Evolutionary conservation across 805 yeast species (phyloP), one percentile per base, ranked within the genome.

Genomic region (Wickerhamia fluorescens): DNA sequence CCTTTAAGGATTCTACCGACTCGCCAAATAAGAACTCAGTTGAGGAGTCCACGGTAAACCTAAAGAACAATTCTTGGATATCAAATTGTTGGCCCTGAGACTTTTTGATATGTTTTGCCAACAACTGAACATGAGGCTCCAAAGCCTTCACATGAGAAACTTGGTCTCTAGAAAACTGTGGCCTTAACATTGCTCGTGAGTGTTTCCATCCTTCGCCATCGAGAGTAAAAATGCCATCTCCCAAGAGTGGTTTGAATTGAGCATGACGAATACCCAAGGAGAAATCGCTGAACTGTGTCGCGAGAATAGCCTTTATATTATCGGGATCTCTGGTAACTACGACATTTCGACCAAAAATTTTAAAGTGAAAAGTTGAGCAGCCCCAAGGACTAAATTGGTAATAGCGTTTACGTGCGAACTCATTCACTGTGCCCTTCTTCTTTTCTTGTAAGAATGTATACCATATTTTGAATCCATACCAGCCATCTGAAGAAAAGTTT

Each of bases 1-100:
- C 60, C 18, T 38, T 40, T 21, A 58, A 49, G 14, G 54, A 42
- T 24, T 48, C 49, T 25, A 49, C 50, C 6, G 58, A 47, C 37
- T 56, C 61, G 14, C 68, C 68, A 44, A 62, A 58, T 30, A 62
- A 51, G 38, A 61, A 60, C 41, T 62, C 67, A 14, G 65, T 49
- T 7, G 67, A 55, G 16, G 64, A 52, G 38, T 62, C 68, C 31
- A 61, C 46, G 10, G 68, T 60, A 13, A 58, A 47, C 28, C 41
- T 45, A 36, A 48, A 53, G 37, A 58, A 53, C 19, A 47, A 46
- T n/a, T 51, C 53, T 35, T 58, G 64, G 22, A 57, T 30, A 35
- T 58, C 61, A 37, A 58, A 45, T 7, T 43, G 33, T 15, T 37
- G 20, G 8, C 60, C 60, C n/a, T 45, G 19, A n/a, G 23, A 10